Conservation (phyloP, 345 rosid species). For the Camelina sativa region DNA sequence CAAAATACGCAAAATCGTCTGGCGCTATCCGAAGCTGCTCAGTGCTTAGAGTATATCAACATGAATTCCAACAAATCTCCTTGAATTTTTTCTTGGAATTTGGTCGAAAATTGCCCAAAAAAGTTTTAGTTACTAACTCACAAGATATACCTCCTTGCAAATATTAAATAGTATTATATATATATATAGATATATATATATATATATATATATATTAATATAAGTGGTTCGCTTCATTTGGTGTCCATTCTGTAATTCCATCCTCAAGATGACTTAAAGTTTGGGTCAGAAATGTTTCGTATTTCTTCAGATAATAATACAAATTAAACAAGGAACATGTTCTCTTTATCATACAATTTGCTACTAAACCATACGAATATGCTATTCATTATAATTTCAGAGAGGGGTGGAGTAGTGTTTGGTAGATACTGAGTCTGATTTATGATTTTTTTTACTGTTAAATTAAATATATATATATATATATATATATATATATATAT, state of each 20-base stretch:
- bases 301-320: background rate
- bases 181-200: no score
- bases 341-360: background rate
- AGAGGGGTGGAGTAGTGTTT: background rate
- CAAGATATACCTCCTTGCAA: background rate
- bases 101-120: no score
- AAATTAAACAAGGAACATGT: background rate
- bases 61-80: background rate
- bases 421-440: background rate
- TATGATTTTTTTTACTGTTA: background rate
- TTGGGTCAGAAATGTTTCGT: background rate
- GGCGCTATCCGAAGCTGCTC: background rate
- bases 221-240: background rate
- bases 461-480: background rate
- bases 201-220: background rate
- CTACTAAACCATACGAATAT: background rate
- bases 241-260: background rate
- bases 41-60: background rate
- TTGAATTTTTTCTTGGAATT: no score
- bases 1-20: background rate
- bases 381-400: background rate
- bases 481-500: background rate
- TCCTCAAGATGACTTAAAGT: background rate
- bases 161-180: no score
- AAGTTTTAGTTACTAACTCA: background rate